A percentile compares a stretch with the other conserved stretches of the same genome.
phyloP scores from a whole-genome alignment of 306 rosid genomes.

The Medicago ruthenica region DNA sequence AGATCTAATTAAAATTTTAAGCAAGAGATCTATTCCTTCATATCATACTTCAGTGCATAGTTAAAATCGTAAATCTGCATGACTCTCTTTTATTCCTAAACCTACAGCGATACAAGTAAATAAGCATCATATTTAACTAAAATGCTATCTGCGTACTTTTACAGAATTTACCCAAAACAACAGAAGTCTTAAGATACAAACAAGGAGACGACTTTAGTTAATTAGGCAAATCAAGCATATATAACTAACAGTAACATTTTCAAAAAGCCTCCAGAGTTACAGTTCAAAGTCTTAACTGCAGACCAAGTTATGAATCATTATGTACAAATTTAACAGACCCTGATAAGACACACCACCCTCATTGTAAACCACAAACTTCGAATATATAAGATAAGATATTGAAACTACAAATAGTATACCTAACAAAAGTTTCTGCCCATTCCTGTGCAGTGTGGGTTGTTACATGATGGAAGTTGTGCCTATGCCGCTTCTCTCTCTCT shows the following conservation, averaged over 20 bases:
- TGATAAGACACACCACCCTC: not conserved
- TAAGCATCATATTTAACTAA: conserved; percentile 15
- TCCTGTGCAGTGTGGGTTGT: conserved; percentile 92
- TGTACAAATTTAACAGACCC: conserved; percentile 29
- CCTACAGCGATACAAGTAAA: conserved; percentile 11
- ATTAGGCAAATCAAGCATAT: conserved; percentile 37
- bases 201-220: not conserved
- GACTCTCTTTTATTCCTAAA: conserved; percentile 11
- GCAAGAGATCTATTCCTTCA: conserved; percentile 18
- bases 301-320: not conserved
- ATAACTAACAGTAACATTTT: not conserved
- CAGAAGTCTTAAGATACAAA: not conserved
- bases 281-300: conserved; percentile 5
- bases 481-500: conserved; percentile 84
- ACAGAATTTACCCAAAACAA: not conserved
- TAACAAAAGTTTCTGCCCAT: conserved; percentile 98
- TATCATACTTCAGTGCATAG: conserved; percentile 4
- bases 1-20: conserved; percentile 20
- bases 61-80: conserved; percentile 19
- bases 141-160: conserved; percentile 9
- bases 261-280: not conserved
- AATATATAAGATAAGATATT: not conserved
- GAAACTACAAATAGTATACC: conserved; percentile 52
- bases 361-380: conserved; percentile 12
- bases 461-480: conserved; percentile 80